phyloP scores from a whole-genome alignment of 176 grass and related monocot genomes.

The Rhipidocladum racemiflorum region DNA sequence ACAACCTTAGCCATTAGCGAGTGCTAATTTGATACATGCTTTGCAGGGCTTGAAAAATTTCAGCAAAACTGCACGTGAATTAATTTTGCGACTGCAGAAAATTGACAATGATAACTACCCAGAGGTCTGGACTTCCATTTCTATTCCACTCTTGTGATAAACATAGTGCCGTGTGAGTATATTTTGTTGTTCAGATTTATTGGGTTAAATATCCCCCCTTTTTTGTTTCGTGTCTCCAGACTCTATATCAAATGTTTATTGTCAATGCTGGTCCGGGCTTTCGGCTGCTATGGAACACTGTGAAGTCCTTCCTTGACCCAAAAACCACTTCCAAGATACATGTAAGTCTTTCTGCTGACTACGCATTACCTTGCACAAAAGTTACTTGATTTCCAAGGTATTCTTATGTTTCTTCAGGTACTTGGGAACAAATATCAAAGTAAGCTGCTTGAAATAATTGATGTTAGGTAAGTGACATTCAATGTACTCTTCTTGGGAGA shows the following conservation, averaged over 20 bases:
- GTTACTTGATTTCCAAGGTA: neutral
- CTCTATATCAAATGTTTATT: slow-evolving; percentile 93
- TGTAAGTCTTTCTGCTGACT: slow-evolving; percentile 43
- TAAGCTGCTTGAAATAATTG: slow-evolving; percentile 90
- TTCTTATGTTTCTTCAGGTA: slow-evolving; percentile 55
- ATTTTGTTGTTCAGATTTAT: neutral
- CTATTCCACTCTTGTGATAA: neutral
- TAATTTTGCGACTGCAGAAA: slow-evolving; percentile 84
- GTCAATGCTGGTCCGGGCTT: slow-evolving; percentile 95
- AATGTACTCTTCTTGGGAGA: neutral
- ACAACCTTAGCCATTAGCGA: neutral
- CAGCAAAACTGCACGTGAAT: slow-evolving; percentile 92
- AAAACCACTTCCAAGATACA: slow-evolving; percentile 99
- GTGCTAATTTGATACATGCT: slow-evolving; percentile 10
- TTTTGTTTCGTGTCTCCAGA: slow-evolving; percentile 47
- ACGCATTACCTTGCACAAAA: neutral
- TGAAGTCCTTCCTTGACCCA: slow-evolving; percentile 91
- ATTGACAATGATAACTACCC: slow-evolving; percentile 94
- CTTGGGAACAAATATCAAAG: slow-evolving; percentile 88
- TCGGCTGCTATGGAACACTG: slow-evolving; percentile 83
- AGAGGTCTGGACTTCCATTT: slow-evolving; percentile 53
- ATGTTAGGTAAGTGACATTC: slow-evolving; percentile 51
- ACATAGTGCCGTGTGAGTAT: neutral
- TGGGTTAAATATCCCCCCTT: neutral
- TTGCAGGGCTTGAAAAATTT: slow-evolving; percentile 93